phyloP scores from a whole-genome alignment of 2,329 filamentous ascomycete species.

The Didymella glomerata region DNA sequence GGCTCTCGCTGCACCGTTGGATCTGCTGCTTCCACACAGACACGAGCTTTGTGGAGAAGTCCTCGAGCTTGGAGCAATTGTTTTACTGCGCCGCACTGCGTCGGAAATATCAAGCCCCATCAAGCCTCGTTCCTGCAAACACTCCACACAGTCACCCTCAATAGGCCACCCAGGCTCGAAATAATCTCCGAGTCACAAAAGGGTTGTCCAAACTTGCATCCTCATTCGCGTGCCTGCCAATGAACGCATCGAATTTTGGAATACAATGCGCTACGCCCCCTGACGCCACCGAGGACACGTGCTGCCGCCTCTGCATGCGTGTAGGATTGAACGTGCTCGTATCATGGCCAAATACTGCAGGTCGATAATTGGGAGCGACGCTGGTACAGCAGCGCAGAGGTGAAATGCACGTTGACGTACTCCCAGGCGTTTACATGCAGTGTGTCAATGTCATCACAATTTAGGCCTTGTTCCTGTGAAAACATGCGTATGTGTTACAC shows the following conservation, averaged over 20 bases:
- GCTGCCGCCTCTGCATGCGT: background rate
- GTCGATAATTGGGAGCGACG: background rate
- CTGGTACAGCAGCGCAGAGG: background rate
- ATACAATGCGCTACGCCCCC: slow-evolving; percentile 7
- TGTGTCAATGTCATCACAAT: background rate
- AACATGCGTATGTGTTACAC: background rate
- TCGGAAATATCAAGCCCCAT: slow-evolving; percentile 2
- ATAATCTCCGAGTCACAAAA: slow-evolving; percentile 38
- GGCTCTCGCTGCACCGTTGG: slow-evolving; percentile 2
- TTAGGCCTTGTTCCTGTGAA: background rate
- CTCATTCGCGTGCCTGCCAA: slow-evolving; percentile 25
- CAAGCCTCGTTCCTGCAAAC: slow-evolving; percentile 6
- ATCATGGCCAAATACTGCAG: slow-evolving; percentile 1
- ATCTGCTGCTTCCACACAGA: background rate
- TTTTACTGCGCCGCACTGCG: slow-evolving; percentile 8
- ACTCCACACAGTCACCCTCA: slow-evolving; percentile 2
- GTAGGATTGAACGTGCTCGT: background rate
- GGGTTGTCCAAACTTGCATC: slow-evolving; percentile 17
- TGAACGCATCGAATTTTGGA: slow-evolving; percentile 10
- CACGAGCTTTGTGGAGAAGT: slow-evolving; percentile 1
- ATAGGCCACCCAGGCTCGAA: slow-evolving; percentile 11
- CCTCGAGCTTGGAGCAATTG: background rate
- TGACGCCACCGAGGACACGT: slow-evolving; percentile 5
- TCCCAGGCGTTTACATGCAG: background rate
- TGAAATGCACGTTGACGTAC: background rate